Percentiles rank a stretch among this genome's conserved stretches.
Evolutionary conservation across 1,139 yeast genomes (phyloP).

Genomic region (Magnusiomyces sp.): DNA sequence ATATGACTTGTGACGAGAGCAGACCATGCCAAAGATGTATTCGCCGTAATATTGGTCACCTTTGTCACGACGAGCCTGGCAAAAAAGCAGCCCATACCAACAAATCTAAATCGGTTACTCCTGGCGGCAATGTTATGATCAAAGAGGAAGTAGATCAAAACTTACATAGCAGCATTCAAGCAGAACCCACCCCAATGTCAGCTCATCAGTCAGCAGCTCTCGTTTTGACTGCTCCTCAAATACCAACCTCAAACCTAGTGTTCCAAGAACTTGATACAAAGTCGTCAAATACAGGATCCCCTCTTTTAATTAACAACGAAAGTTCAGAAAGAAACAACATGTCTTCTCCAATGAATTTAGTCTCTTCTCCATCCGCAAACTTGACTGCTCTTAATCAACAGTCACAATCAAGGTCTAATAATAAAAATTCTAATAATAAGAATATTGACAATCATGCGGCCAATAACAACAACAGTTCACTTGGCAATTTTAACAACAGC

Average conservation of each 20-base stretch:
- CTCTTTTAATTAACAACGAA: too few relatives aligned
- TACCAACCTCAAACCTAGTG: conserved; percentile 8
- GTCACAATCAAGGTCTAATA: neutral
- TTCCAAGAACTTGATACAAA: conserved; percentile 10
- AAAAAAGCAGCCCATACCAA: conserved; percentile 1
- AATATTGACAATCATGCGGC: too few relatives aligned
- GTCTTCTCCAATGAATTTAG: too few relatives aligned
- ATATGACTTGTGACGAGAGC: conserved; percentile 76
- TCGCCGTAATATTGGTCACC: conserved; percentile 79
- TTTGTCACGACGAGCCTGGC: conserved; percentile 72
- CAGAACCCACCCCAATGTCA: conserved; percentile 12
- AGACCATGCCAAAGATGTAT: conserved; percentile 87
- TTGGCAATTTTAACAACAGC: neutral
- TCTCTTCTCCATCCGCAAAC: too few relatives aligned
- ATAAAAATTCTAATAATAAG: neutral
- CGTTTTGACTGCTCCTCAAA: conserved; percentile 12
- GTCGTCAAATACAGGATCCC: too few relatives aligned
- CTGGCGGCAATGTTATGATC: too few relatives aligned
- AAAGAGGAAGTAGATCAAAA: neutral
- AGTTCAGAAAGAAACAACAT: too few relatives aligned
- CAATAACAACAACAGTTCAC: neutral
- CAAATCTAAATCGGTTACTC: too few relatives aligned
- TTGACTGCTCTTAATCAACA: neutral
- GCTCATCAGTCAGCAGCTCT: conserved; percentile 15
- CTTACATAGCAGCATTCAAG: neutral